Percentiles rank a stretch among this genome's conserved stretches.
Conservation (phyloP, 1,284 basidiomycete genomes). For the Ceratobasidium sp. region DNA sequence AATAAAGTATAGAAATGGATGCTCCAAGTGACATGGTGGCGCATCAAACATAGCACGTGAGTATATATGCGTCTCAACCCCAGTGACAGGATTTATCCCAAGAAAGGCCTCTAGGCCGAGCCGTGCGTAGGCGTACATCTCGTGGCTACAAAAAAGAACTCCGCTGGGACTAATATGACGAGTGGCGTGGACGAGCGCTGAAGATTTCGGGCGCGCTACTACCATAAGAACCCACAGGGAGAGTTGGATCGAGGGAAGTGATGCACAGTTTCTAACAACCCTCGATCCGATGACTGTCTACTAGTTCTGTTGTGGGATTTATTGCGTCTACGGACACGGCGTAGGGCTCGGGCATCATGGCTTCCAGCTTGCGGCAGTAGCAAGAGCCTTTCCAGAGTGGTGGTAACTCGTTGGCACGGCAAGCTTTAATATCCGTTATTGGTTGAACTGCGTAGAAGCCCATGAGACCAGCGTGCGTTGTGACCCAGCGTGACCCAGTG, state of each 20-base stretch:
- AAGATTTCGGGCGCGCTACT: too few species aligned
- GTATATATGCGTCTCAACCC: neutral
- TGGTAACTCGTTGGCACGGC: neutral
- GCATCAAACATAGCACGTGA: constrained; percentile 25
- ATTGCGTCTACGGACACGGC: neutral
- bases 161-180: neutral
- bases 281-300: constrained; percentile 16
- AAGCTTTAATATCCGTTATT: too few species aligned
- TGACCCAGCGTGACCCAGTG: neutral
- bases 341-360: neutral
- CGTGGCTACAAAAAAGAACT: neutral
- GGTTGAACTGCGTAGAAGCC: too few species aligned
- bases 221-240: neutral
- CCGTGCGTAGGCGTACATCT: neutral
- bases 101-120: neutral
- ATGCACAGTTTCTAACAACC: neutral
- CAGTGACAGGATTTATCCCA: neutral
- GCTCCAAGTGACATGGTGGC: neutral
- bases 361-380: neutral
- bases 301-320: neutral
- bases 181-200: neutral
- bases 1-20: neutral
- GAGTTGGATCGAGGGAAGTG: neutral
- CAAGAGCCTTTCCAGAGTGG: neutral
- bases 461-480: neutral